These are phyloP conservation scores for Bimuria novae-zelandiae DNA, from an alignment of 2,329 filamentous ascomycete species.

Conservation along the genomic window DNA sequence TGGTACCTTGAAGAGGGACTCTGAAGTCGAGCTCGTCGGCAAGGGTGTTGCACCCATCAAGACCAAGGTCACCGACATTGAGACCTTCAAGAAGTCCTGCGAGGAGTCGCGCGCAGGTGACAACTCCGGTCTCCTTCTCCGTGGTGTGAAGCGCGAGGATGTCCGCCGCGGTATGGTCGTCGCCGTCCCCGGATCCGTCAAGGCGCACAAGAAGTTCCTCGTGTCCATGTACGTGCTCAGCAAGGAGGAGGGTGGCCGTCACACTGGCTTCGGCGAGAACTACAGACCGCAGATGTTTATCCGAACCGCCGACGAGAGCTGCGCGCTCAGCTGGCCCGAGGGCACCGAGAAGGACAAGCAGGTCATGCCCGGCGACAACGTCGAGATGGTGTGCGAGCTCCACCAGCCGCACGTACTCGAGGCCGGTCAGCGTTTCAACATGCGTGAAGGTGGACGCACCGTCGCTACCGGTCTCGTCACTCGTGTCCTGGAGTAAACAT, in stretches of 20 bases:
- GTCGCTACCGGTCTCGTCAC: conserved; percentile 48
- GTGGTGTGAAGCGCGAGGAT: conserved; percentile 95
- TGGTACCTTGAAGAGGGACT: conserved; percentile 89
- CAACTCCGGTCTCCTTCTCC: conserved; percentile 95
- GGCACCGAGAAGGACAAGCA: conserved; percentile 79
- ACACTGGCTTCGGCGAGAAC: conserved; percentile 94
- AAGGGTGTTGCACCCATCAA: conserved; percentile 83
- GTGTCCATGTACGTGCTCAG: conserved; percentile 95
- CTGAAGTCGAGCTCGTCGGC: conserved; percentile 92
- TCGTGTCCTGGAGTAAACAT: conserved; percentile 41
- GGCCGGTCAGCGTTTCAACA: conserved; percentile 93
- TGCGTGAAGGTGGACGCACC: conserved; percentile 87
- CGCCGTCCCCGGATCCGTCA: conserved; percentile 78
- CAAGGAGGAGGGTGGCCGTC: conserved; percentile 97
- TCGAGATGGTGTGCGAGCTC: conserved; percentile 92
- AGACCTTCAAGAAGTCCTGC: conserved; percentile 99
- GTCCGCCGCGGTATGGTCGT: conserved; percentile 94
- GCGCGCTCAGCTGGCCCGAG: conserved; percentile 84
- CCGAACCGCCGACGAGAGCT: conserved; percentile 80
- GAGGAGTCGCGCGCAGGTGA: conserved; percentile 95
- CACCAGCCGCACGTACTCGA: conserved; percentile 87
- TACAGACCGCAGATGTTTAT: conserved; percentile 97
- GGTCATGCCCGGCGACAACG: conserved; percentile 98
- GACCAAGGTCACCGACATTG: conserved; percentile 99
- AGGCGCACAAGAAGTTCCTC: conserved; percentile 89